Percentiles rank a stretch among this genome's conserved stretches.
Evolutionary conservation across 306 rosid species (phyloP).

Genomic region (Abrus pulchellus): DNA sequence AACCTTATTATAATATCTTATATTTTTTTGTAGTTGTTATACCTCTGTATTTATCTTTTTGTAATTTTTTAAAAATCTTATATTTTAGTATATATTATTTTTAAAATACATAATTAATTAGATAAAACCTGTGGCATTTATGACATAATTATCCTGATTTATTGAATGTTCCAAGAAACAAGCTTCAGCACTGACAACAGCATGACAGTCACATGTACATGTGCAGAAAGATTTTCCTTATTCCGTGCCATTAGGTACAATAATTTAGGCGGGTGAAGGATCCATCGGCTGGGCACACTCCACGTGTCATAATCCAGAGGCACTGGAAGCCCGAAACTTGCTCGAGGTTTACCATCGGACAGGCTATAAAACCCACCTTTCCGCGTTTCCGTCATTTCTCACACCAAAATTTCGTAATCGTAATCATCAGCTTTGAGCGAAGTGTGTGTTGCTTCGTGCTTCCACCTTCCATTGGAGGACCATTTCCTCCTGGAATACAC

Average conservation of each 20-base stretch:
- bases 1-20: too few species aligned
- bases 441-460: neutral
- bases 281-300: neutral
- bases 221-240: neutral
- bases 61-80: too few species aligned
- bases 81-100: too few species aligned
- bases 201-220: too few species aligned
- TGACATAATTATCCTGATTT: too few species aligned
- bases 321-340: constrained; percentile 28
- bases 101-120: too few species aligned
- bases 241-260: neutral
- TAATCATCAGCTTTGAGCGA: neutral
- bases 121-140: too few species aligned
- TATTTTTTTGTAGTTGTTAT: too few species aligned
- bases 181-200: too few species aligned
- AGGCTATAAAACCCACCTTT: constrained; percentile 49
- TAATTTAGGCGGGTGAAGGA: neutral
- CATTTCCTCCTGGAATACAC: constrained; percentile 57
- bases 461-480: constrained; percentile 32
- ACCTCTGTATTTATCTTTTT: too few species aligned
- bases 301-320: constrained; percentile 55
- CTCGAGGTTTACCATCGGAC: constrained; percentile 49
- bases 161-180: too few species aligned
- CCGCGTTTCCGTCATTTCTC: neutral
- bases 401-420: neutral